Base-by-base conservation (phyloP, 2,329 filamentous ascomycete genomes). In the Penicillium sp. region DNA sequence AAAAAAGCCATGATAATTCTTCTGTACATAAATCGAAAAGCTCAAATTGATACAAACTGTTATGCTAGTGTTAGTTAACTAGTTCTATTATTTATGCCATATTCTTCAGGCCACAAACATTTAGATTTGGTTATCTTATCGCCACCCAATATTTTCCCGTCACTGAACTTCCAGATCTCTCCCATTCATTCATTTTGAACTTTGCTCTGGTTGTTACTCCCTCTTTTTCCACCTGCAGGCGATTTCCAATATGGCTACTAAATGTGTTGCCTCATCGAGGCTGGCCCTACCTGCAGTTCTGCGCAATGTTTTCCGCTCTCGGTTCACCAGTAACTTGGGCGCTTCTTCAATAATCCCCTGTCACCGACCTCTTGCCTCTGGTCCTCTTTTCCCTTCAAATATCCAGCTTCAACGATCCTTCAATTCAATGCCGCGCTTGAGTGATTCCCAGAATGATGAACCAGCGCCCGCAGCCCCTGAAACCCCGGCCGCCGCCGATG, bases 261-360 rank as follows among this genome's bases (percentile, higher is more conserved):
- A 60, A 47, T 72, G 66, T 46, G 36, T 60, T 45, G 59, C 63
- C 4, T 68, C 70, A n/a, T 61, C 67, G 2, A 68, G 50, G 13
- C 45, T 71, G 53, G 61, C 65, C 29, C 55, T 72, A 13, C 61
- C 72, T 11, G 61, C 53, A 5, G 40, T 68, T 10, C 53, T 73
- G 15, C 65, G 61, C 50, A 64, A 59, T 47, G 49, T 70, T 13
- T 67, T 68, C 33, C 64, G 59, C 39, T 60, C 66, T 9, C 65
- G 72, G 33, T 49, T 66, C 40, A 53, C 59, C 36, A 47, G 52
- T 34, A 55, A 61, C 16, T 25, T 61, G 34, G 53, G 57, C 46
- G 27, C 52, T 39, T 55, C 54, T 41, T 36, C 29, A 49, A 43
- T 49, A 23, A 31, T 31, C 48, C 53, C 55, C 31, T 40, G 23